These are phyloP conservation scores for Epichloe aotearoae DNA, from an alignment of 2,329 filamentous ascomycete genomes.

Conservation along the genomic window DNA sequence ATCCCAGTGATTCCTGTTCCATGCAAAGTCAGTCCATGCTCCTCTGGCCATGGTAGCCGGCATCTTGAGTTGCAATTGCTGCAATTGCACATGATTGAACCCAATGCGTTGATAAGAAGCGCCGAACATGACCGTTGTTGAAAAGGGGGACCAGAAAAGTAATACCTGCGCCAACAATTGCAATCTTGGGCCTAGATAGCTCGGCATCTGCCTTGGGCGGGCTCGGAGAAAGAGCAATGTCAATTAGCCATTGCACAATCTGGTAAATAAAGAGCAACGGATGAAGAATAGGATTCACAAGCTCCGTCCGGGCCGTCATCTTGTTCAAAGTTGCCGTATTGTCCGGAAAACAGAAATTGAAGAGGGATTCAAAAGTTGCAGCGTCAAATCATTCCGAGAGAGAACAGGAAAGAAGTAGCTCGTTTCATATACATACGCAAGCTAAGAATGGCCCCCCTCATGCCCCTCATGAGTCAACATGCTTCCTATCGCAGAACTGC, in stretches of 20 bases:
- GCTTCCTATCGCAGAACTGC: too few relatives aligned
- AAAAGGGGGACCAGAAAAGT: slow-evolving; percentile 22
- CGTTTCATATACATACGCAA: too few relatives aligned
- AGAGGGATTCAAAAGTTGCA: too few relatives aligned
- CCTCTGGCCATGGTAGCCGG: too few relatives aligned
- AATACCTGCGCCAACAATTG: slow-evolving; percentile 57
- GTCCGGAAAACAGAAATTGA: neutral
- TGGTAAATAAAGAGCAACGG: slow-evolving; percentile 51
- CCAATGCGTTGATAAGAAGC: neutral
- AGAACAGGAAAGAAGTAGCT: too few relatives aligned
- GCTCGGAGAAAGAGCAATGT: slow-evolving; percentile 52
- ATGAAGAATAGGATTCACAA: slow-evolving; percentile 31
- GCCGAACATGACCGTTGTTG: too few relatives aligned
- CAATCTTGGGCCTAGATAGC: slow-evolving; percentile 51
- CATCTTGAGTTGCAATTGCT: too few relatives aligned
- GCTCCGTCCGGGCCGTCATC: slow-evolving; percentile 20
- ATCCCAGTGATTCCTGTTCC: slow-evolving; percentile 59
- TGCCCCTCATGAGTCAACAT: too few relatives aligned
- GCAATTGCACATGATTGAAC: too few relatives aligned
- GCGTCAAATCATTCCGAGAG: too few relatives aligned
- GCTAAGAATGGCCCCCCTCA: too few relatives aligned
- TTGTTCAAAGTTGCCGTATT: neutral
- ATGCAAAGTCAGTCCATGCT: neutral
- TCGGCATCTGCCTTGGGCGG: slow-evolving; percentile 47
- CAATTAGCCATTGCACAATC: slow-evolving; percentile 49